Conservation (phyloP, 345 rosid genomes). For the Murraya koenigii region DNA sequence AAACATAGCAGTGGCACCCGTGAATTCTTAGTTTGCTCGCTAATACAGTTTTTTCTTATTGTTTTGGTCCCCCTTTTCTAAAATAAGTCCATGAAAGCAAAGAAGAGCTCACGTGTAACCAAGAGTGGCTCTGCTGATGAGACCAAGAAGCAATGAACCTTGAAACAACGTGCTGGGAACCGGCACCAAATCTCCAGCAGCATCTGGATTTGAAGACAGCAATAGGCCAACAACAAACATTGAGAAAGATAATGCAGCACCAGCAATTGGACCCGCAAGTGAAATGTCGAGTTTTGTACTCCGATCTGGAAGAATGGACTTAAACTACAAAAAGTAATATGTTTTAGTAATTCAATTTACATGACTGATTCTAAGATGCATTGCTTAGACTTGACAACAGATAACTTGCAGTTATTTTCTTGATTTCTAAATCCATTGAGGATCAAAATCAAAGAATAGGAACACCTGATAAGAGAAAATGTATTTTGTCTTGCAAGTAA, state of each 20-base stretch:
- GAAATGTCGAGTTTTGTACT: constrained; percentile 86
- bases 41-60: background rate
- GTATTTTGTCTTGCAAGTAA: background rate
- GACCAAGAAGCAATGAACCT: constrained; percentile 95
- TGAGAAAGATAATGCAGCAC: constrained; percentile 82
- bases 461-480: background rate
- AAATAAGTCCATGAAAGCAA: constrained; percentile 23
- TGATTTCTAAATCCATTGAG: background rate
- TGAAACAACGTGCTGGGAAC: constrained; percentile 91
- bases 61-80: no score
- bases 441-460: background rate
- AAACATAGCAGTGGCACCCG: background rate
- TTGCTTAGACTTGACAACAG: background rate
- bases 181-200: constrained; percentile 80
- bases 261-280: constrained; percentile 92
- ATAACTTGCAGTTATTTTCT: background rate
- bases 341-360: no score
- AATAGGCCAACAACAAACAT: constrained; percentile 87
- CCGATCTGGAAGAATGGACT: constrained; percentile 90
- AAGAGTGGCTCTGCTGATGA: constrained; percentile 86
- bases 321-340: constrained; percentile 55
- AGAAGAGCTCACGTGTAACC: constrained; percentile 72
- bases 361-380: background rate
- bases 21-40: background rate
- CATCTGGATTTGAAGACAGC: constrained; percentile 70